Percentiles rank a stretch among this genome's conserved stretches.
Conservation (phyloP, 73 alveolate genomes). For the Paramecium sexaurelia region DNA sequence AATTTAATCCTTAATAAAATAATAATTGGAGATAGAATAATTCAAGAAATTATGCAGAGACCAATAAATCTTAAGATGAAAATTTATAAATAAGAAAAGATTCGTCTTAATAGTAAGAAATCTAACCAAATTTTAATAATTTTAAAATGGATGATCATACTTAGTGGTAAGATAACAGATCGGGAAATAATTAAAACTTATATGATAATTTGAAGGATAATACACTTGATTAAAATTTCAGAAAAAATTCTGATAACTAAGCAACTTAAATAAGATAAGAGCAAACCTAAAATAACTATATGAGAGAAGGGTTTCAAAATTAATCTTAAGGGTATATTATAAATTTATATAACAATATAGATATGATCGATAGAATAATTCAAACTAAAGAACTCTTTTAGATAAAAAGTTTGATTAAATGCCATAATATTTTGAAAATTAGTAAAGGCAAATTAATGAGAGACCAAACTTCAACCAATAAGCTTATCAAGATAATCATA, state of each 20-base stretch:
- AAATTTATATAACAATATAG: not conserved
- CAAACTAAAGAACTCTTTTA: not conserved
- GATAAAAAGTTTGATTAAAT: not conserved
- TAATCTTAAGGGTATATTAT: not conserved
- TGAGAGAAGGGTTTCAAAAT: not conserved
- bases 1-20: not conserved
- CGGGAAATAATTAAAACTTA: not conserved
- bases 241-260: not conserved
- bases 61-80: not conserved
- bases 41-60: not conserved
- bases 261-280: not conserved
- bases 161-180: not conserved
- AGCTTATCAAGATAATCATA: not conserved
- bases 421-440: not conserved
- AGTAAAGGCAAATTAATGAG: not conserved
- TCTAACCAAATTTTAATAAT: not conserved
- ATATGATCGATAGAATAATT: not conserved
- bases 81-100: not conserved
- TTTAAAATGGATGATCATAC: not conserved
- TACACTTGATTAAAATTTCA: not conserved
- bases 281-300: not conserved
- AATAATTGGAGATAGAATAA: not conserved
- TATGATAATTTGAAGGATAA: not conserved
- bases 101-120: not conserved
- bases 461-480: not conserved